Evolutionary conservation across 2,329 filamentous ascomycete species (phyloP).

Genomic region (Pseudogymnoascus sp.): DNA sequence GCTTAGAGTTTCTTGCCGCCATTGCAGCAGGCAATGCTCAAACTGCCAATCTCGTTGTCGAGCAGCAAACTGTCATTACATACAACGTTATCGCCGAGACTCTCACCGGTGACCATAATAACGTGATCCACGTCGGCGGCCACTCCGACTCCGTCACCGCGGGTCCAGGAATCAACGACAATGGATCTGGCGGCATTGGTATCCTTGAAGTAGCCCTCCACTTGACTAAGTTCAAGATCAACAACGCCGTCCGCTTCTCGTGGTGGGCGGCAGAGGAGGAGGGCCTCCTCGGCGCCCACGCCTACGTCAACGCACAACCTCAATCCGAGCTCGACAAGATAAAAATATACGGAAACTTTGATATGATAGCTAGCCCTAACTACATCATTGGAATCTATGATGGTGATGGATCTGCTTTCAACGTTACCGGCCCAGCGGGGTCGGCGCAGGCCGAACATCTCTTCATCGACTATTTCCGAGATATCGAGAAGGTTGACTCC

Average conservation of each 20-base stretch:
- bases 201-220: conserved; percentile 54
- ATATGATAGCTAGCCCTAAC: conserved; percentile 40
- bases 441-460: conserved; percentile 48
- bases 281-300: conserved; percentile 53
- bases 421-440: conserved; percentile 47
- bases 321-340: conserved; percentile 48
- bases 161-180: conserved; percentile 62
- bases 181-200: conserved; percentile 54
- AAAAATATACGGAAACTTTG: conserved; percentile 55
- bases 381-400: conserved; percentile 32
- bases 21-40: conserved; percentile 17
- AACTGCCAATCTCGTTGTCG: conserved; percentile 15
- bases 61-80: conserved; percentile 15
- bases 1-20: conserved; percentile 12
- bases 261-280: conserved; percentile 62
- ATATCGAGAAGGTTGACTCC: conserved; percentile 36
- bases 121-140: conserved; percentile 52
- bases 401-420: conserved; percentile 50
- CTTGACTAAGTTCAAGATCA: conserved; percentile 51
- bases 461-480: conserved; percentile 45
- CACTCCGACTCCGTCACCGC: conserved; percentile 56
- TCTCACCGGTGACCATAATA: conserved; percentile 50
- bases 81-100: conserved; percentile 42
- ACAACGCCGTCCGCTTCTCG: conserved; percentile 55
- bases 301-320: conserved; percentile 48